A percentile compares a stretch with the other conserved stretches of the same genome.
Conservation (phyloP, 2,329 filamentous ascomycete species). For the Claviceps sorghi region DNA sequence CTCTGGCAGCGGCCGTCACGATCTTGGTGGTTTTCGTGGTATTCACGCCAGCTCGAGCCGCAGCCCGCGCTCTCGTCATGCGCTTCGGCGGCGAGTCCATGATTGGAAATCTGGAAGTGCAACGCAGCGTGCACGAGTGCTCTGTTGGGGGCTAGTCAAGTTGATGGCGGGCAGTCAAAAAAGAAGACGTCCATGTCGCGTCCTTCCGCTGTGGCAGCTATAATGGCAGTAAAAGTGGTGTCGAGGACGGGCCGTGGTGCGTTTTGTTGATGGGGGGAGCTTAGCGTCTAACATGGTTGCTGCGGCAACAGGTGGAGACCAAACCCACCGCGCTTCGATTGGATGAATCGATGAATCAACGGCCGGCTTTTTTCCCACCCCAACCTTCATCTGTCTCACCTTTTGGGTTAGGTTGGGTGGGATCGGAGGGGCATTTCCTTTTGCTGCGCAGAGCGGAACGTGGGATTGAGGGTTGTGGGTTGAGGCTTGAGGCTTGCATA, state of each 20-base stretch:
- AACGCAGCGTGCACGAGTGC: neutral
- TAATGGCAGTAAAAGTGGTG: neutral
- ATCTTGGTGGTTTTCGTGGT: conserved; percentile 28
- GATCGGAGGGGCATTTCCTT: too few species aligned
- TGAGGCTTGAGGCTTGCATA: neutral
- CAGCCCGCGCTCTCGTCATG: conserved; percentile 37
- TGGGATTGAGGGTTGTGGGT: neutral
- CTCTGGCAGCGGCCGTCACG: conserved; percentile 33
- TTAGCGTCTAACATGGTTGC: neutral
- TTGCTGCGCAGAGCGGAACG: neutral
- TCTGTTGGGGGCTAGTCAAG: conserved; percentile 3
- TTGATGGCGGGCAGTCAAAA: conserved; percentile 3
- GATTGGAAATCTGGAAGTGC: neutral
- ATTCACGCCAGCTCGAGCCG: conserved; percentile 26
- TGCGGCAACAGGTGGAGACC: neutral
- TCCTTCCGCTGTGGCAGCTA: conserved; percentile 8
- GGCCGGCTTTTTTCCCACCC: neutral
- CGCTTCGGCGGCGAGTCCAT: conserved; percentile 47
- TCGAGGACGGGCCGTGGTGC: neutral
- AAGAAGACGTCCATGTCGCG: conserved; percentile 12
- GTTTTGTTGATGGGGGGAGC: neutral
- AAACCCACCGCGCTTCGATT: neutral
- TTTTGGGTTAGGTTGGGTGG: too few species aligned
- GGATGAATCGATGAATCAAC: too few species aligned
- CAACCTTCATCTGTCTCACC: too few species aligned